A percentile compares a stretch with the other conserved stretches of the same genome.
These are phyloP conservation scores for Heteromeles arbutifolia DNA, from an alignment of 306 rosid species.

Conservation along the genomic window DNA sequence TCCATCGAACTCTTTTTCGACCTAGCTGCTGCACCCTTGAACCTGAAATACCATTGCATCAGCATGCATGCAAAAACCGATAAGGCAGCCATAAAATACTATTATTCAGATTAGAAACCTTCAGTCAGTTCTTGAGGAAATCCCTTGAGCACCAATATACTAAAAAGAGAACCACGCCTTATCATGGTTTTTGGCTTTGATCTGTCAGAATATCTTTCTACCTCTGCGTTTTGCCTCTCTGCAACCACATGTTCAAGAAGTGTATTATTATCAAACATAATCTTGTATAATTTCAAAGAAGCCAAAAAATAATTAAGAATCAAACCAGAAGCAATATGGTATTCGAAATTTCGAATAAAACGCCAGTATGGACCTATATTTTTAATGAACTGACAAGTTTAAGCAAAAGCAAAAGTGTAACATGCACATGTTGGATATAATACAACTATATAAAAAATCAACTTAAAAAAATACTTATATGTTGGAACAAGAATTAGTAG, in stretches of 20 bases:
- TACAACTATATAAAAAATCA: background rate
- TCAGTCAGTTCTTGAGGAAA: slow-evolving; percentile 53
- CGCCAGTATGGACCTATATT: background rate
- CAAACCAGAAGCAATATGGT: background rate
- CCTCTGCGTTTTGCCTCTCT: slow-evolving; percentile 34
- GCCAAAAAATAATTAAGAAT: background rate
- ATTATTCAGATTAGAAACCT: slow-evolving; percentile 36
- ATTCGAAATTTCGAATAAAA: background rate
- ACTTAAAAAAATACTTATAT: background rate
- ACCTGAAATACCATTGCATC: slow-evolving; percentile 36
- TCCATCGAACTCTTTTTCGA: slow-evolving; percentile 51
- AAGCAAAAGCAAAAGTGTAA: background rate
- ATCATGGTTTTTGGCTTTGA: slow-evolving; percentile 12
- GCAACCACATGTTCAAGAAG: slow-evolving; percentile 18
- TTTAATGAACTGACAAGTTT: background rate
- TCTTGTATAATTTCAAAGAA: background rate
- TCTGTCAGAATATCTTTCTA: slow-evolving; percentile 46
- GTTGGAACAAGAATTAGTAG: no score
- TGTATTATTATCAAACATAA: background rate
- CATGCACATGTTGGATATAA: background rate
- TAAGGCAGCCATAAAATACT: background rate
- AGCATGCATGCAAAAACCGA: background rate
- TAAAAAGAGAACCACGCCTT: slow-evolving; percentile 50
- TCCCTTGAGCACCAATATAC: slow-evolving; percentile 31
- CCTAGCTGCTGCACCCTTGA: slow-evolving; percentile 19